Conservation (phyloP, 2,329 filamentous ascomycete species). For the Akanthomyces lecanii region DNA sequence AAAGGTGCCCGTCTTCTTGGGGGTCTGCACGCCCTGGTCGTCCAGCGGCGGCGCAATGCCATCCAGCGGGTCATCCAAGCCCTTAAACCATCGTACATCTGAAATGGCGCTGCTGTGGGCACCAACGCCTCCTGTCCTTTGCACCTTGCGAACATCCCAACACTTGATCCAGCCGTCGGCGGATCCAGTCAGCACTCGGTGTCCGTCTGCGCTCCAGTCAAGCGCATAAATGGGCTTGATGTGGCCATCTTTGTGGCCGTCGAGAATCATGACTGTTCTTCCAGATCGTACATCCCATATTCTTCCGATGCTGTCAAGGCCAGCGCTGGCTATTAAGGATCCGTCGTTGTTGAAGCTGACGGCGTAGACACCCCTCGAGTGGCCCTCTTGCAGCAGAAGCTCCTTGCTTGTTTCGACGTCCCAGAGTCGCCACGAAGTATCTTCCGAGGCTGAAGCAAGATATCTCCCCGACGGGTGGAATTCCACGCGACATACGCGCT, state of each 20-base stretch:
- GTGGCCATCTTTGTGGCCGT: conserved; percentile 73
- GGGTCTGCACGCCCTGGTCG: conserved; percentile 61
- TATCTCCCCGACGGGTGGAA: conserved; percentile 91
- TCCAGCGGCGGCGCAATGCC: conserved; percentile 57
- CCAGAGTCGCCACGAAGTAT: conserved; percentile 96
- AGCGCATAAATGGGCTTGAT: conserved; percentile 91
- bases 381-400: conserved; percentile 84
- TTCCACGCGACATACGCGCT: conserved; percentile 85
- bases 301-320: conserved; percentile 87
- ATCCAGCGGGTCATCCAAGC: conserved; percentile 67
- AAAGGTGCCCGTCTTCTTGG: conserved; percentile 87
- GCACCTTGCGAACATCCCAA: conserved; percentile 92
- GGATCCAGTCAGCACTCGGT: conserved; percentile 88
- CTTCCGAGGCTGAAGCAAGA: conserved; percentile 87
- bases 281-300: conserved; percentile 95
- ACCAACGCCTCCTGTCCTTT: conserved; percentile 77
- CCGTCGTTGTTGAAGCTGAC: conserved; percentile 89
- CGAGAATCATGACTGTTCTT: conserved; percentile 90
- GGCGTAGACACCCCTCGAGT: conserved; percentile 88
- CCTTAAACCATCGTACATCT: conserved; percentile 91
- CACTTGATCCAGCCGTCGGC: conserved; percentile 96
- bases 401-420: conserved; percentile 83
- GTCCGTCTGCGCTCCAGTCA: conserved; percentile 88
- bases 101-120: conserved; percentile 90
- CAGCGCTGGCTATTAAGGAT: conserved; percentile 85